Evolutionary conservation across 106 monocot species (phyloP).

Genomic region (Dioscorea dumetorum): DNA sequence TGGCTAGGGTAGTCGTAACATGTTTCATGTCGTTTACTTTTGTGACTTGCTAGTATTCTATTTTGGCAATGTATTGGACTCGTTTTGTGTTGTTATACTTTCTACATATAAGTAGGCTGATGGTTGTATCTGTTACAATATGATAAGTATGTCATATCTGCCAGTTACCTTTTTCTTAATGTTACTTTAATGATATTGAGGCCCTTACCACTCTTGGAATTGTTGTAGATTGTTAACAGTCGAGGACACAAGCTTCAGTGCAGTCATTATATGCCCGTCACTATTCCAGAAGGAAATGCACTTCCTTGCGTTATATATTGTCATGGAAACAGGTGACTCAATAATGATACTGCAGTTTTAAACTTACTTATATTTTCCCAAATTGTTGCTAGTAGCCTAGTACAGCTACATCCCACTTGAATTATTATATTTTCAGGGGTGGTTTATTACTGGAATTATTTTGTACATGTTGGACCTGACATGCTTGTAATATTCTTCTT

Average conservation of each 20-base stretch:
- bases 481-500: background rate
- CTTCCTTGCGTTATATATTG: slow-evolving; percentile 99
- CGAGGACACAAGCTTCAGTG: slow-evolving; percentile 73
- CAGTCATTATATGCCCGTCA: slow-evolving; percentile 77
- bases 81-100: too few relatives aligned
- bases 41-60: background rate
- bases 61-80: background rate
- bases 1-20: background rate
- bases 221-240: slow-evolving; percentile 60
- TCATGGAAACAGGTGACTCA: slow-evolving; percentile 86
- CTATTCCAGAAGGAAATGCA: slow-evolving; percentile 47
- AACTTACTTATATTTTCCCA: too few relatives aligned
- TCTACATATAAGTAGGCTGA: too few relatives aligned
- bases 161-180: background rate
- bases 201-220: background rate
- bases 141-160: background rate
- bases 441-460: background rate
- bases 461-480: background rate
- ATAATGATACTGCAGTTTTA: too few relatives aligned
- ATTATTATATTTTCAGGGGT: too few relatives aligned
- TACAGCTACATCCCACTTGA: too few relatives aligned
- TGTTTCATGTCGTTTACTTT: background rate
- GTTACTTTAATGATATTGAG: background rate
- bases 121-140: too few relatives aligned
- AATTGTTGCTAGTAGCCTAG: too few relatives aligned